These are phyloP conservation scores for Boletellus emodensis DNA, from an alignment of 768 basidiomycete genomes.

Conservation along the genomic window DNA sequence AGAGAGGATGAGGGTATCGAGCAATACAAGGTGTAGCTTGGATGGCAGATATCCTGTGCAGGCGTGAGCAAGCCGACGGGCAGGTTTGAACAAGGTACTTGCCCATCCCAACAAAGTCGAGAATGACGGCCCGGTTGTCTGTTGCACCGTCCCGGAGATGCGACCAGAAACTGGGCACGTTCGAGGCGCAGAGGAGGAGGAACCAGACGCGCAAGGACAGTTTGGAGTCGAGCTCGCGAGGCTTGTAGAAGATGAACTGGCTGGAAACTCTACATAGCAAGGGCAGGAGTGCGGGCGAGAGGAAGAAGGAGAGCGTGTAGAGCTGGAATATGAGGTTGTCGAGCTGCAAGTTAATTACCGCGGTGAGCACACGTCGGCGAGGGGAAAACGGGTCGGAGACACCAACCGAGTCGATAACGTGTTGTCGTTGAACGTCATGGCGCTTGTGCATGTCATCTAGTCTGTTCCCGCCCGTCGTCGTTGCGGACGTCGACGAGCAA, in stretches of 20 bases:
- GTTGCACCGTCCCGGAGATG: slow-evolving; percentile 52
- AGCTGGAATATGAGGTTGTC: slow-evolving; percentile 70
- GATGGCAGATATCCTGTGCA: slow-evolving; percentile 56
- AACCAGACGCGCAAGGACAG: slow-evolving; percentile 70
- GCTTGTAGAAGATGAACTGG: slow-evolving; percentile 64
- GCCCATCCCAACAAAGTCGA: slow-evolving; percentile 82
- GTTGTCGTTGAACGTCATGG: slow-evolving; percentile 64
- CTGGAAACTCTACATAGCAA: slow-evolving; percentile 43
- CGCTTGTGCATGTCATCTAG: slow-evolving; percentile 55
- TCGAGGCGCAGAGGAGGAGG: slow-evolving; percentile 53
- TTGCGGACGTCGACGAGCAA: slow-evolving; percentile 6
- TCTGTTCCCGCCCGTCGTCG: slow-evolving; percentile 18
- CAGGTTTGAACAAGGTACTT: slow-evolving; percentile 22
- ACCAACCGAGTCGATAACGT: slow-evolving; percentile 65
- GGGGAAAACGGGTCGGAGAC: not conserved
- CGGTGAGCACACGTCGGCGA: slow-evolving; percentile 10
- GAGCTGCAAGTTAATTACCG: slow-evolving; percentile 41
- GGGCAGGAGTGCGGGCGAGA: slow-evolving; percentile 57
- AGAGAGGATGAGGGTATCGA: slow-evolving; percentile 64
- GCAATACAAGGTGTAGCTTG: slow-evolving; percentile 56
- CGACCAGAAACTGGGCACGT: slow-evolving; percentile 55
- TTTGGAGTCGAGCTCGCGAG: slow-evolving; percentile 61
- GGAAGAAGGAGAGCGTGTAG: slow-evolving; percentile 71
- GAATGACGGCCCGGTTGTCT: slow-evolving; percentile 59
- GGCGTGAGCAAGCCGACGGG: slow-evolving; percentile 8